These are phyloP conservation scores for Bryoglossum gracile DNA, from an alignment of 495 filamentous ascomycete genomes.

Conservation along the genomic window DNA sequence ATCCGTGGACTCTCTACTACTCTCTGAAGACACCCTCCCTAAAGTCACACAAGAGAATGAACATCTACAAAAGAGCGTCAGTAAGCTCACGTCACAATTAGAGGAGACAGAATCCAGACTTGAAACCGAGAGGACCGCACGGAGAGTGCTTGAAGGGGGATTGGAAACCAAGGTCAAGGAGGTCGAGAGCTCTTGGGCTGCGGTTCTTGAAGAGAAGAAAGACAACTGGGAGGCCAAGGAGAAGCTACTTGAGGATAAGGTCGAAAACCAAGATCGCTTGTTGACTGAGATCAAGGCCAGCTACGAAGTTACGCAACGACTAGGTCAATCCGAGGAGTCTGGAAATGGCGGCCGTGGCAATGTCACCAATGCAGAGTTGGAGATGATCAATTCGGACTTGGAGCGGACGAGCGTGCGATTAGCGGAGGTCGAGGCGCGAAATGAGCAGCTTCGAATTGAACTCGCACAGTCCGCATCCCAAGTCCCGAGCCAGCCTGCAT, in stretches of 20 bases:
- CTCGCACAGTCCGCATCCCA: conserved; percentile 82
- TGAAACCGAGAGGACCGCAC: conserved; percentile 61
- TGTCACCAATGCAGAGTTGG: conserved; percentile 81
- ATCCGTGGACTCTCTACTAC: conserved; percentile 84
- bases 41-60: conserved; percentile 81
- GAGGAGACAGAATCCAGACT: conserved; percentile 75
- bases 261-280: conserved; percentile 87
- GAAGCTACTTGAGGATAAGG: conserved; percentile 81
- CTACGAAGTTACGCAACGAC: conserved; percentile 90
- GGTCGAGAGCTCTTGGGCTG: conserved; percentile 82
- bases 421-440: conserved; percentile 87
- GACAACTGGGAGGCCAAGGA: conserved; percentile 97
- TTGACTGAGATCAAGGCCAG: conserved; percentile 93
- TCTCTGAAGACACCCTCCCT: conserved; percentile 84
- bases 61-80: conserved; percentile 71
- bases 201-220: conserved; percentile 88
- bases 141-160: conserved; percentile 67
- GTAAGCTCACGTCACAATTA: conserved; percentile 79
- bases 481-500: conserved; percentile 48
- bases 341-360: conserved; percentile 44
- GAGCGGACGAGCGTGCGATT: conserved; percentile 82
- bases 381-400: conserved; percentile 84
- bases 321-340: conserved; percentile 63
- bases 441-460: conserved; percentile 87
- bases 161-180: conserved; percentile 75